These are phyloP conservation scores for Sordariomycetes sp. DNA, from an alignment of 2,329 filamentous ascomycete genomes.

Conservation along the genomic window DNA sequence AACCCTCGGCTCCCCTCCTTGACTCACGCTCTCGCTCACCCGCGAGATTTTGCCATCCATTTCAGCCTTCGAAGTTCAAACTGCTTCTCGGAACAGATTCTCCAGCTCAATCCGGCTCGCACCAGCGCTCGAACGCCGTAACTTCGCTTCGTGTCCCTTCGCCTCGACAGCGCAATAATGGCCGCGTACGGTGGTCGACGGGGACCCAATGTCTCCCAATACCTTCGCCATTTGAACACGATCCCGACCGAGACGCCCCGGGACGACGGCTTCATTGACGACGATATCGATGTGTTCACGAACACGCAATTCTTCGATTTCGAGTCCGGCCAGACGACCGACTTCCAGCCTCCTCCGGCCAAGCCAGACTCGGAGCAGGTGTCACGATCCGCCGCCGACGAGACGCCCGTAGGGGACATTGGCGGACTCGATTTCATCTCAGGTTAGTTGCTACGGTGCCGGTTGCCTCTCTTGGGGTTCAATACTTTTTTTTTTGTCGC, in stretches of 20 bases:
- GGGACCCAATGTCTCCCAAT: conserved; percentile 80
- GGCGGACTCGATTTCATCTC: conserved; percentile 36
- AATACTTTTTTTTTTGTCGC: conserved; percentile 7
- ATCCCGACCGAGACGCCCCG: conserved; percentile 45
- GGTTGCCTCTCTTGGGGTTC: conserved; percentile 2
- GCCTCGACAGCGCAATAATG: conserved; percentile 33
- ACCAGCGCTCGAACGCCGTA: not conserved
- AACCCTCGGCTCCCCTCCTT: not conserved
- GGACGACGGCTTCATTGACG: conserved; percentile 50
- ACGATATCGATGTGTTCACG: conserved; percentile 68
- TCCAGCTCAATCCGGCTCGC: not conserved
- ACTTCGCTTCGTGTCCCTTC: not conserved
- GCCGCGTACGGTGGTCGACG: conserved; percentile 66
- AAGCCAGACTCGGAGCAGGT: conserved; percentile 28
- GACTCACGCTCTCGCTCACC: not conserved
- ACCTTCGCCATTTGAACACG: conserved; percentile 77
- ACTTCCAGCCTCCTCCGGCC: conserved; percentile 39
- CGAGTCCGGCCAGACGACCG: conserved; percentile 52
- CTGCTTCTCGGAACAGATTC: not conserved
- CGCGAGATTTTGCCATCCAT: not conserved
- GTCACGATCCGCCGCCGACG: conserved; percentile 10
- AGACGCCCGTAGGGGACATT: conserved; percentile 25
- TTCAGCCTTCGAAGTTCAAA: not conserved
- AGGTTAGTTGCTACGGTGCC: conserved; percentile 24
- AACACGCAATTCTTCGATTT: conserved; percentile 77